Conservation (phyloP, 2,329 filamentous ascomycete species). For the Fusarium paranaense region DNA sequence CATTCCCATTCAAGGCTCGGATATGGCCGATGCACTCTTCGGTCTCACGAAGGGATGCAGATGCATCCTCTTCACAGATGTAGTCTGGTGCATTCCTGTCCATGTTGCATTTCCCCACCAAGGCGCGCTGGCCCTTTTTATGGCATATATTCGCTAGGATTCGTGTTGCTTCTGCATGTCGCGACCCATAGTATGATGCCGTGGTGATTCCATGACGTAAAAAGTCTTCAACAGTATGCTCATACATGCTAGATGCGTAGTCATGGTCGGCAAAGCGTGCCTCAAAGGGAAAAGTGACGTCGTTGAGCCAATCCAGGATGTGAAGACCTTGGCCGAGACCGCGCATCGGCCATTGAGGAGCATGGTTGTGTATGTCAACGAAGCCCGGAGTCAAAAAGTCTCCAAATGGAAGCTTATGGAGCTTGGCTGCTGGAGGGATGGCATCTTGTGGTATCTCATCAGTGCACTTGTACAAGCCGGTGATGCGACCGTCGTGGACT, state of each 20-base stretch:
- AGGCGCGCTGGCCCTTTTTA: neutral
- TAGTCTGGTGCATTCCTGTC: neutral
- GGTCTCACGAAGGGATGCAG: neutral
- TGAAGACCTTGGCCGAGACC: constrained; percentile 63
- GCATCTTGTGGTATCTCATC: neutral
- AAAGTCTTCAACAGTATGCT: too few species aligned
- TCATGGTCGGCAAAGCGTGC: neutral
- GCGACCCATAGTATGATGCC: too few species aligned
- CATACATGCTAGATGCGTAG: neutral
- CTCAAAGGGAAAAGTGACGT: constrained; percentile 66
- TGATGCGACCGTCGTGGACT: neutral
- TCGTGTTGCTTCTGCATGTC: neutral
- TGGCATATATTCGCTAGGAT: neutral
- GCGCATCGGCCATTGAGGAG: constrained; percentile 66
- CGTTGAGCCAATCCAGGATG: constrained; percentile 72
- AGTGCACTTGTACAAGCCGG: neutral
- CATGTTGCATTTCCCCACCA: neutral
- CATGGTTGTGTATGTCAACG: constrained; percentile 77
- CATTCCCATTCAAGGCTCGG: neutral
- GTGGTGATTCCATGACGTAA: too few species aligned
- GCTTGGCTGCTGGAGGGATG: neutral
- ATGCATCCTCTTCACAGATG: neutral
- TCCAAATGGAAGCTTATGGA: neutral
- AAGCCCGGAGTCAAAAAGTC: constrained; percentile 62
- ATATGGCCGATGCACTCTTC: neutral